Conservation (phyloP, 176 grass and related monocot genomes). For the Chloris gayana region DNA sequence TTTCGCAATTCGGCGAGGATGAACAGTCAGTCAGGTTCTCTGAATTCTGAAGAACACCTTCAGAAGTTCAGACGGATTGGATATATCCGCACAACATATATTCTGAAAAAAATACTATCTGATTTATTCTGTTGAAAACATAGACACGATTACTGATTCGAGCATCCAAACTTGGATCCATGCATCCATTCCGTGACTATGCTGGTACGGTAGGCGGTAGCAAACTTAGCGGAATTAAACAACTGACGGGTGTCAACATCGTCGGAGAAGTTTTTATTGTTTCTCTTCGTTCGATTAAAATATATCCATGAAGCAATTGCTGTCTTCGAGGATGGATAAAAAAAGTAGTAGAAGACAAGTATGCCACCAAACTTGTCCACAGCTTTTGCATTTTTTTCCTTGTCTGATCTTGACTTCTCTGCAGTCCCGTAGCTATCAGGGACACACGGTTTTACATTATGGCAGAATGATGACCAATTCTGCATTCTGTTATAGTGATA, state of each 20-base stretch:
- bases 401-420: slow-evolving; percentile 27
- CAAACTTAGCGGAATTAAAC: background rate
- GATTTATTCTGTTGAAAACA: background rate
- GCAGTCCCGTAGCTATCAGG: slow-evolving; percentile 35
- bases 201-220: no score
- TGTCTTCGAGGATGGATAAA: background rate
- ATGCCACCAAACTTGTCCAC: background rate
- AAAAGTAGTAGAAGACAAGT: background rate
- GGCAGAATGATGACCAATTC: background rate
- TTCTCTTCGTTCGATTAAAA: background rate
- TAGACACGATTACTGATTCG: background rate
- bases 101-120: background rate
- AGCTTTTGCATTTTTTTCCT: slow-evolving; percentile 3
- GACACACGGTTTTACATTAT: background rate
- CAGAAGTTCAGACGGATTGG: background rate
- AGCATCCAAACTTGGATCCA: background rate
- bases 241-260: background rate
- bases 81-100: background rate
- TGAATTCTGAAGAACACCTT: no score
- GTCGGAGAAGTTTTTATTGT: background rate
- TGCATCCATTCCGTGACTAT: background rate
- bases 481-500: slow-evolving; percentile 13
- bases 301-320: background rate
- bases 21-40: no score
- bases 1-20: background rate